Base-by-base conservation (phyloP, 2,329 filamentous ascomycete species). In the Nemania sp. region DNA sequence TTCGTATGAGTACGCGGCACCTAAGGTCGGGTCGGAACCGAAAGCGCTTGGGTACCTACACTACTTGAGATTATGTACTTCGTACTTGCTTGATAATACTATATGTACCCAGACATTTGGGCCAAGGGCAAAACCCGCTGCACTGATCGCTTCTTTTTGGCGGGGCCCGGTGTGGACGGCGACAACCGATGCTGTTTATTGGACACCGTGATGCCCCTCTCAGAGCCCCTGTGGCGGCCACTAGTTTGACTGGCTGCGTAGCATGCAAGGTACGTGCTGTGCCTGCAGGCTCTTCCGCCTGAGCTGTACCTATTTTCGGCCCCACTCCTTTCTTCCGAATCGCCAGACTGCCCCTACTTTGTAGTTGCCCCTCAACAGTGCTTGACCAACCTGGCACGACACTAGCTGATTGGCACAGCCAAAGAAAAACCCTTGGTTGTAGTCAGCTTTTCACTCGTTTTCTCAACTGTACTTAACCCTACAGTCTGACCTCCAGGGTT, bases 261-360 rank as follows among this genome's bases (percentile, higher is more conserved):
- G n/a, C n/a, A n/a, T n/a, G n/a, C n/a, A n/a, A n/a, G n/a, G n/a
- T 24, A 12, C n/a, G 19, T 24, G 14, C 31, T 44, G 34, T 22
- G 46, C 45, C 45, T 49, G 36, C 36, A 41, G 19, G 26, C 36
- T 30, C 33, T 24, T 15, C 5, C 30, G 12, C 19, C 14, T 15
- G 3, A 34, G 8, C 17, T 31, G 42, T 48, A 37, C 48, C 53
- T 46, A 39, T 52, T 43, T 43, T 43, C 48, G 52, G 45, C 37
- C 40, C 56, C 49, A 47, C 41, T 53, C 39, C 52, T 11, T 45
- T 40, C 33, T 52, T 47, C 56, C 49, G 52, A 52, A 36, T 59
- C 52, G 56, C 31, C 56, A 58, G 56, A 49, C 54, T 36, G 45
- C 31, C 31, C 50, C 46, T 42, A 7, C 41, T 5, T 3, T 4